Base-by-base conservation (phyloP, 371 early-diverging fungal genomes). In the Nosema bombycis region DNA sequence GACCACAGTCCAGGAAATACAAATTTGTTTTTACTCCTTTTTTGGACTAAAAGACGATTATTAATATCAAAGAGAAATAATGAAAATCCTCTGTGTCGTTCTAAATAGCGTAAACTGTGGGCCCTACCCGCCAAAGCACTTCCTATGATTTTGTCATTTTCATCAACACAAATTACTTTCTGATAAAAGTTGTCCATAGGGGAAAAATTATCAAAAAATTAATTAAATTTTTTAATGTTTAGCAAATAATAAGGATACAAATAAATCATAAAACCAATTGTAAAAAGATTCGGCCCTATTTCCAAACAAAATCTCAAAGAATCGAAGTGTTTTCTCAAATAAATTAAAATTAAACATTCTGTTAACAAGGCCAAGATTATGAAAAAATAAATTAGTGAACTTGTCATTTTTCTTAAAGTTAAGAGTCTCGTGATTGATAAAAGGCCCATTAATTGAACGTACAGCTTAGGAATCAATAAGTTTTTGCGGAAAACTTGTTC, bases 121-220 rank as follows among this genome's bases (percentile, higher is more conserved):
- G 56, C 75, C 23, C 46, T 73, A 21, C 55, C 46, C 21, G 79
- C 79, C 28, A 64, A 73, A n/a, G 24, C 55, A n/a, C 66, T 74
- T 18, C 79, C 75, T 26, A 79, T 37, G 14, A 79, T 69, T 34
- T 69, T 30, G 55, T 79, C 75, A 18, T 56, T 38, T 0, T 67
- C 54, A 34, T 79, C 73, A 37, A 79, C 73, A 63, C 72, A 28
- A 14, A 73, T 57, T 21, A 79, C 6, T 33, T 74, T 64, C 30
- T 65, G 69, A 34, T 73, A 70, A 55, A 28, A 79, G 34, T 79
- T 79, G 69, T 79, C 79, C 79, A 79, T 79, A 14, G 56, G 70
- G 64, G 24, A 30, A 6, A 64, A 46, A 10, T 10, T 46, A 46
- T 18, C 18, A 46, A 46, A 46, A 6, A 15, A 23, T 24, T 60